These are phyloP conservation scores for Sphaerulina musiva DNA, from an alignment of 2,329 filamentous ascomycete species.

Conservation along the genomic window DNA sequence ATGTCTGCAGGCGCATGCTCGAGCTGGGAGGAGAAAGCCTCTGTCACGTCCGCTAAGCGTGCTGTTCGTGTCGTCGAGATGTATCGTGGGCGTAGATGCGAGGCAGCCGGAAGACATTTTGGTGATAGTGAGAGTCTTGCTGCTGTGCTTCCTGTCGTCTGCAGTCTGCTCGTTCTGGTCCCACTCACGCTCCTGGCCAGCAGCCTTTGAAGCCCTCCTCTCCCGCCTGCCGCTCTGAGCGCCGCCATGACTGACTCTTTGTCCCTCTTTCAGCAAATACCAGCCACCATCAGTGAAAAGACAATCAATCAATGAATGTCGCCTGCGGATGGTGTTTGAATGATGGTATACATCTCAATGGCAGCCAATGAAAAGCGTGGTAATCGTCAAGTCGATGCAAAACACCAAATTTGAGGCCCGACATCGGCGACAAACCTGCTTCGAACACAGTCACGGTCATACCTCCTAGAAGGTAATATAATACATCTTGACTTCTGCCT, in stretches of 20 bases:
- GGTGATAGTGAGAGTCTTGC: not conserved
- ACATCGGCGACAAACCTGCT: not conserved
- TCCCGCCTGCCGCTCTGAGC: slow-evolving; percentile 18
- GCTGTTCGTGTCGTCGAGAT: slow-evolving; percentile 21
- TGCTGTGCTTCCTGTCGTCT: not conserved
- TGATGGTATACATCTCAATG: not conserved
- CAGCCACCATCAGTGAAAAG: not conserved
- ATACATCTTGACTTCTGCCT: no score
- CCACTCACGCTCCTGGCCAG: slow-evolving; percentile 20
- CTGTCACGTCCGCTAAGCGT: slow-evolving; percentile 35
- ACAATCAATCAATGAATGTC: not conserved
- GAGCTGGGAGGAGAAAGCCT: slow-evolving; percentile 59
- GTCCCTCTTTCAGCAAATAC: not conserved
- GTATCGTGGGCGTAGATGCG: slow-evolving; percentile 25
- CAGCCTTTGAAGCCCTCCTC: slow-evolving; percentile 20
- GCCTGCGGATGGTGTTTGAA: not conserved
- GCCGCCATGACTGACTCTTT: slow-evolving; percentile 14
- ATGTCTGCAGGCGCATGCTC: slow-evolving; percentile 63
- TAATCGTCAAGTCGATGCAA: slow-evolving; percentile 4
- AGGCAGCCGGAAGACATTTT: slow-evolving; percentile 3
- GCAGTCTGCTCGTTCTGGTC: not conserved
- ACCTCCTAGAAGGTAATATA: no score
- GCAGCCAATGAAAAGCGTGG: slow-evolving; percentile 17
- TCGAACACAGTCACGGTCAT: not conserved
- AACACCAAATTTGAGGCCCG: slow-evolving; percentile 1